phyloP scores from a whole-genome alignment of 2,329 filamentous ascomycete species.

The Xylaria polymorpha region DNA sequence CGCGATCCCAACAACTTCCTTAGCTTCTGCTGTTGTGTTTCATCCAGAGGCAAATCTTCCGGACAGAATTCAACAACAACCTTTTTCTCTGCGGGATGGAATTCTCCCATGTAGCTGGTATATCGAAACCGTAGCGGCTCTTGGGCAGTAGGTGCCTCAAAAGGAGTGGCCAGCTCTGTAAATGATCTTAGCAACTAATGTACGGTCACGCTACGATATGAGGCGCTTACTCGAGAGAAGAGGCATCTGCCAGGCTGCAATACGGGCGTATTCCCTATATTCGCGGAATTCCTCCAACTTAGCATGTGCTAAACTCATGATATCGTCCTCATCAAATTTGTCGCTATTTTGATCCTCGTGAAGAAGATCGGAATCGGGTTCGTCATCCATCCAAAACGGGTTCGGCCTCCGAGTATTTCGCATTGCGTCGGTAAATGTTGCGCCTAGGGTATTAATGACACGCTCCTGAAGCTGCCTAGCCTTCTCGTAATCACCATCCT shows the following conservation, averaged over 20 bases:
- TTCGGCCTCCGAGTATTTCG: constrained; percentile 8
- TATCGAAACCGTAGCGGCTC: constrained; percentile 92
- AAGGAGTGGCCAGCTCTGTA: constrained; percentile 84
- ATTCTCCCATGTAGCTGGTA: constrained; percentile 95
- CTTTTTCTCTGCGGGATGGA: constrained; percentile 90
- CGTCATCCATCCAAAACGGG: constrained; percentile 48
- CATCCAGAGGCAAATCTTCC: constrained; percentile 75
- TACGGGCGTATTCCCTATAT: constrained; percentile 85
- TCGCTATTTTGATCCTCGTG: constrained; percentile 52
- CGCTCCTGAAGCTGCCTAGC: constrained; percentile 36
- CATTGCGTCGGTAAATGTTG: constrained; percentile 15
- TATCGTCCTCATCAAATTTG: constrained; percentile 82
- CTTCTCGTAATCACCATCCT: constrained; percentile 20
- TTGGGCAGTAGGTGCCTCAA: constrained; percentile 73
- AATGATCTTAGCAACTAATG: constrained; percentile 18
- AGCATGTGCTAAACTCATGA: constrained; percentile 83
- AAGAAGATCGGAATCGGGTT: constrained; percentile 47
- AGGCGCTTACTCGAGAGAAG: constrained; percentile 80
- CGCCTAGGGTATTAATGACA: constrained; percentile 16
- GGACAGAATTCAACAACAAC: constrained; percentile 92
- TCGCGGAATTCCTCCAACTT: constrained; percentile 91
- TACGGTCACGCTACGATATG: not conserved
- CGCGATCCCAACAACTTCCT: constrained; percentile 87
- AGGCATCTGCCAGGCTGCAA: constrained; percentile 96
- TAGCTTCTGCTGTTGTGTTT: constrained; percentile 79